Evolutionary conservation across 1,139 yeast genomes (phyloP), one percentile per base, ranked within the genome.

Genomic region (Yamadazyma epiphylla): DNA sequence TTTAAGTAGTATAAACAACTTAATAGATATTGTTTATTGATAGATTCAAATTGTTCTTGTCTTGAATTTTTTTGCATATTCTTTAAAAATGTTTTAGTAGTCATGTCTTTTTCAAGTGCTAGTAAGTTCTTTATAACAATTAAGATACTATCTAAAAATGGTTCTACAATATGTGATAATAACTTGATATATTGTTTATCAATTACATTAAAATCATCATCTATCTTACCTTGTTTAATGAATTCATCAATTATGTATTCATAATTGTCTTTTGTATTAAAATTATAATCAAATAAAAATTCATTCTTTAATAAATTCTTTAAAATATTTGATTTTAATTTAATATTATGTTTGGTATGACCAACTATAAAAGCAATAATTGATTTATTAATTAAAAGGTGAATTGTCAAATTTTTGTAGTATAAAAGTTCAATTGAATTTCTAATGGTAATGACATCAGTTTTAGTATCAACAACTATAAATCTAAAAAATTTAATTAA

Each of bases 221-320:
- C 46, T 11, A 51, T 45, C 8, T 40, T 43, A 3, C 44, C 45
- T 7, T 45, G 46, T 9, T 31, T 33, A 28, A 35, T 44, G 5
- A 64, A 53, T 23, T 53, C 57, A 13, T 53, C 37, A 38, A 67
- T 52, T 5, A 68, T 55, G 32, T 45, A 46, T 3, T 54, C 46
- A 29, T 64, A 49, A 9, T 51, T 56, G 36, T 55, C 58, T 29
- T 58, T 46, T 19, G 45, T 41, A 37, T 64, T 60, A 32, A 53
- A 54, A 42, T 65, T 58, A 46, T 67, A 62, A 37, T 68, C 74
- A 41, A 68, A 65, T 38, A 68, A 56, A 39, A 68, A 68, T 44
- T 68, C 74, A 39, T 58, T 60, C 43, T 66, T 67, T 35, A 67
- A 48, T 33, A 66, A 57, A 2, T 67, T 64, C 1, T 68, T 63